These are phyloP conservation scores for Alternaria dauci DNA, from an alignment of 2,329 filamentous ascomycete genomes.

Conservation along the genomic window DNA sequence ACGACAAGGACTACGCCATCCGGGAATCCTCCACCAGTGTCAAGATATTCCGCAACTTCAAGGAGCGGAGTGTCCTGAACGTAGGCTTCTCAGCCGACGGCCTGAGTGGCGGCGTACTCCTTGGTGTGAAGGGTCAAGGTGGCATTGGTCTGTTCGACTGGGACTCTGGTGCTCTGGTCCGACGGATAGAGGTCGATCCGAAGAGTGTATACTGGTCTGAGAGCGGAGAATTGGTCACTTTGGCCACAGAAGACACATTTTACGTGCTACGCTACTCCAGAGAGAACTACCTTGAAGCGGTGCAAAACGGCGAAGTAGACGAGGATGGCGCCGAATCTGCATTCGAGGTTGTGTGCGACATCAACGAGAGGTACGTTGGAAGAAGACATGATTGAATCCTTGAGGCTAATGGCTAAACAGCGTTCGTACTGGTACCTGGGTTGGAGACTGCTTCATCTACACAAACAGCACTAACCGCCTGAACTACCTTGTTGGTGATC, in stretches of 20 bases:
- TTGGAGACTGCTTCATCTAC: slow-evolving; percentile 99
- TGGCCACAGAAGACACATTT: slow-evolving; percentile 94
- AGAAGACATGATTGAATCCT: slow-evolving; percentile 9
- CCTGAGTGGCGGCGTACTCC: slow-evolving; percentile 83
- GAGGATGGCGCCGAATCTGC: slow-evolving; percentile 93
- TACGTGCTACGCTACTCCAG: slow-evolving; percentile 93
- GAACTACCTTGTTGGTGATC: slow-evolving; percentile 97
- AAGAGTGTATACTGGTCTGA: slow-evolving; percentile 93
- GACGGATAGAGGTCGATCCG: slow-evolving; percentile 85
- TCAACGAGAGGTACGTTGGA: slow-evolving; percentile 78
- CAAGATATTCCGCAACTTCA: slow-evolving; percentile 98
- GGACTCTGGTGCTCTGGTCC: slow-evolving; percentile 86
- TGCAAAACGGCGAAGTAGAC: slow-evolving; percentile 83
- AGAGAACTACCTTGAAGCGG: slow-evolving; percentile 84
- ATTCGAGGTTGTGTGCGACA: slow-evolving; percentile 95
- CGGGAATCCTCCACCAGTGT: slow-evolving; percentile 93
- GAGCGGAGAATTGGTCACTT: slow-evolving; percentile 87
- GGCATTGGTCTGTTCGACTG: slow-evolving; percentile 97
- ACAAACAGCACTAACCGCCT: slow-evolving; percentile 95
- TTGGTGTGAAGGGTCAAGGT: slow-evolving; percentile 94
- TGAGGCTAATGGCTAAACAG: slow-evolving; percentile 53
- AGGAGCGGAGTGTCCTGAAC: slow-evolving; percentile 91
- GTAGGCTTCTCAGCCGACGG: slow-evolving; percentile 96
- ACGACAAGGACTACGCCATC: slow-evolving; percentile 98
- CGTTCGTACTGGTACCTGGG: slow-evolving; percentile 95